phyloP scores from a whole-genome alignment of 2,329 filamentous ascomycete species.

The Cordyceps pruinosa region DNA sequence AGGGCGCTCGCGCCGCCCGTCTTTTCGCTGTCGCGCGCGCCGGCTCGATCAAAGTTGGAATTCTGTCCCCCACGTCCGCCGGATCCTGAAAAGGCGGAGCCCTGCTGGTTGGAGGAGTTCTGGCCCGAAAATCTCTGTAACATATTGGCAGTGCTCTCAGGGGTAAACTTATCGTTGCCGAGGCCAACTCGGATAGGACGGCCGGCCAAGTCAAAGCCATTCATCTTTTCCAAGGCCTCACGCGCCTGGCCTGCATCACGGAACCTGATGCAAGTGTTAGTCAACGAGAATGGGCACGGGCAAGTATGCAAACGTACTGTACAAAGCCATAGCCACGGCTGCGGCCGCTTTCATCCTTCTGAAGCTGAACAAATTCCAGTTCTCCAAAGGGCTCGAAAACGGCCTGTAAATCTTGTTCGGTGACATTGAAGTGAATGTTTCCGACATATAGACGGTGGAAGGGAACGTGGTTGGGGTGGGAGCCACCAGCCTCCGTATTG shows the following conservation, averaged over 20 bases:
- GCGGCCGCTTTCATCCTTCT: slow-evolving; percentile 87
- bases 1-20: slow-evolving; percentile 86
- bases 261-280: slow-evolving; percentile 56
- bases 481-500: slow-evolving; percentile 62
- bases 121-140: slow-evolving; percentile 86
- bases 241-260: slow-evolving; percentile 84
- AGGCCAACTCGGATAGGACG: slow-evolving; percentile 97
- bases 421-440: slow-evolving; percentile 99
- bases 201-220: slow-evolving; percentile 95
- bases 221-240: slow-evolving; percentile 97
- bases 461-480: slow-evolving; percentile 74
- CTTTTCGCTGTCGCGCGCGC: slow-evolving; percentile 84
- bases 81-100: slow-evolving; percentile 83
- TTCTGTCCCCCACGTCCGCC: slow-evolving; percentile 81
- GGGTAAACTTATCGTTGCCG: slow-evolving; percentile 99
- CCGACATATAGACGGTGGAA: slow-evolving; percentile 98
- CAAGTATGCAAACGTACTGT: slow-evolving; percentile 52
- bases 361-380: slow-evolving; percentile 93
- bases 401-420: slow-evolving; percentile 88
- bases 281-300: not conserved
- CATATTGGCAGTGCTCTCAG: slow-evolving; percentile 89
- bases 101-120: slow-evolving; percentile 66
- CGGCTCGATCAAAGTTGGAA: slow-evolving; percentile 84
- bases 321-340: slow-evolving; percentile 98
- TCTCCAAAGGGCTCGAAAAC: slow-evolving; percentile 98